Base-by-base conservation (phyloP, 495 filamentous ascomycete genomes). In the Talaromyces ruber region DNA sequence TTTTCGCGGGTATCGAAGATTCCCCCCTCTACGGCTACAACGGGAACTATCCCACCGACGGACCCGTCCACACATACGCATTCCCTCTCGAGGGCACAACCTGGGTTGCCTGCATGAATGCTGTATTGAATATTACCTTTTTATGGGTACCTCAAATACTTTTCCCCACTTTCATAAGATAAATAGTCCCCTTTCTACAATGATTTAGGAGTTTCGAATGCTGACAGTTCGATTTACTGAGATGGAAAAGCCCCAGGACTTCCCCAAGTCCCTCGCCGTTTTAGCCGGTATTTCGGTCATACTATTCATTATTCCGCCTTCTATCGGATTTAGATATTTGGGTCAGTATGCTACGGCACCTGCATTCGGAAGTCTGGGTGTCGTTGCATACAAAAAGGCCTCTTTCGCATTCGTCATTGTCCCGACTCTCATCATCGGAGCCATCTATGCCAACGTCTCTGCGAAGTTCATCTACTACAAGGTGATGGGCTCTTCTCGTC, bases 141-240 rank as follows among this genome's bases (percentile, higher is more conserved):
- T 94, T 91, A 4, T 93, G 95, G 74, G 93, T 96, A 63, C 91
- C 91, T 3, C 91, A 96, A 70, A 95, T 96, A 69, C 95, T 91
- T 0, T 79, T 96, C 24, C 91, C 91, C 2, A 89, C 86, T 65
- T 96, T 96, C 76, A 95, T 96, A n/a, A n/a, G n/a, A n/a, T n/a
- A n/a, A n/a, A n/a, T n/a, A n/a, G n/a, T n/a, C n/a, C n/a, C n/a
- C n/a, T n/a, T n/a, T n/a, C n/a, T n/a, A n/a, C n/a, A n/a, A n/a
- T n/a, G n/a, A n/a, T n/a, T n/a, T n/a, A n/a, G n/a, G n/a, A n/a
- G n/a, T n/a, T n/a, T 39, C 14, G 34, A 5, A 39, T 39, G 34
- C 34, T 39, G 9, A 39, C 34, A 4, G 12, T 4, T 9, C 34
- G 12, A 16, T 16, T 39, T 39, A 4, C 91, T 4, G 91, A 96